phyloP scores from a whole-genome alignment of 208 protist genomes.

The Trichomonas gallinae region DNA sequence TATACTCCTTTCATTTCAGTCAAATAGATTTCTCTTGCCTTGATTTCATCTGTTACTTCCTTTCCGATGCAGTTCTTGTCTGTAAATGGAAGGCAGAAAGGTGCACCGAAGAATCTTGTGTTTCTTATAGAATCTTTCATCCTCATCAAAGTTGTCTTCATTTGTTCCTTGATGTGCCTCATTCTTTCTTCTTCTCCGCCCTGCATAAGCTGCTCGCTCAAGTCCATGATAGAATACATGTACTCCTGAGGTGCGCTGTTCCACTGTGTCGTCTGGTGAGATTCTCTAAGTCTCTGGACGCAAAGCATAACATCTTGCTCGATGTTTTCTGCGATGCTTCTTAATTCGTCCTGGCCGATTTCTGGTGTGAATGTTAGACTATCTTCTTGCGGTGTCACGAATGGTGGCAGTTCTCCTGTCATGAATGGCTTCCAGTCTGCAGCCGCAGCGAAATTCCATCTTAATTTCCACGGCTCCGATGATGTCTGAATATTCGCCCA shows the following conservation, averaged over 20 bases:
- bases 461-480: not conserved
- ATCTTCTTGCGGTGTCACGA: not conserved
- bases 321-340: not conserved
- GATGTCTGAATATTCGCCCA: not conserved
- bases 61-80: not conserved
- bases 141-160: too few species aligned
- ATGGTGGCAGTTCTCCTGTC: not conserved
- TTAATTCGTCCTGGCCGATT: too few species aligned
- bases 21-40: not conserved
- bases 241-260: not conserved
- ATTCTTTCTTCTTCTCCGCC: too few species aligned
- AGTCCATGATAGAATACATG: not conserved
- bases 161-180: too few species aligned
- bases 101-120: not conserved
- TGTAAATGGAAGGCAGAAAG: not conserved
- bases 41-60: not conserved
- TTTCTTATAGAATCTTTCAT: not conserved
- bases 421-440: not conserved
- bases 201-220: too few species aligned
- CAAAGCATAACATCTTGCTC: not conserved
- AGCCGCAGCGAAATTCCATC: not conserved
- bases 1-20: not conserved
- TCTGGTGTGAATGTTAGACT: not conserved
- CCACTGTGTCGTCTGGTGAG: not conserved
- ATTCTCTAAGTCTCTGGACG: not conserved